These are phyloP conservation scores for Porpolomopsis calyptriformis DNA, from an alignment of 768 basidiomycete species.

Conservation along the genomic window DNA sequence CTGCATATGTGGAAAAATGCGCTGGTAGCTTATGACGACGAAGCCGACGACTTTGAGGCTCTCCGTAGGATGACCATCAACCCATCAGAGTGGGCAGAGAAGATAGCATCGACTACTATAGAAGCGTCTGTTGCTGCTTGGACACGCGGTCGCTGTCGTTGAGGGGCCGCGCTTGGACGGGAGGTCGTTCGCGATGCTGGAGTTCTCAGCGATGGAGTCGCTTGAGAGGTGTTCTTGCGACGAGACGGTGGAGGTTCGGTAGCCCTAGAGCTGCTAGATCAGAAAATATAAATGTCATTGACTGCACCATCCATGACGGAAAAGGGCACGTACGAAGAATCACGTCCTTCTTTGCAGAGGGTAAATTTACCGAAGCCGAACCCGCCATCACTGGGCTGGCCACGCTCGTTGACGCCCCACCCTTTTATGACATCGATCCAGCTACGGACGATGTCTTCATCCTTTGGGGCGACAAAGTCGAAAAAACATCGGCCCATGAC, in stretches of 20 bases:
- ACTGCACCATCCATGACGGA: constrained; percentile 1
- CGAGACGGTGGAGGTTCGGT: constrained; percentile 22
- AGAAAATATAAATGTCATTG: background rate
- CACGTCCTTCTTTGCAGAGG: constrained; percentile 46
- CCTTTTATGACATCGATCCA: constrained; percentile 74
- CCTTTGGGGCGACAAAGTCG: constrained; percentile 58
- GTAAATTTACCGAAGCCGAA: constrained; percentile 73
- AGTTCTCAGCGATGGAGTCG: constrained; percentile 4
- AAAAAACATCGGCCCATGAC: constrained; percentile 61
- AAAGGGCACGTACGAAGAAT: constrained; percentile 40
- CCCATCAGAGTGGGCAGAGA: constrained; percentile 79
- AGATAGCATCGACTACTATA: constrained; percentile 68
- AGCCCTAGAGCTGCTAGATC: constrained; percentile 19
- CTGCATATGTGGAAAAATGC: no score
- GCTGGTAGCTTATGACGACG: no score
- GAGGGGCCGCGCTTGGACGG: constrained; percentile 1
- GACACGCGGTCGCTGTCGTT: constrained; percentile 7
- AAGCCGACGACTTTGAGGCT: no score
- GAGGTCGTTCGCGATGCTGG: background rate
- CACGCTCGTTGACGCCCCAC: constrained; percentile 78
- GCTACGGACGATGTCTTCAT: constrained; percentile 54
- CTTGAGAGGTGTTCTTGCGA: constrained; percentile 16
- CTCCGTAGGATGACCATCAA: constrained; percentile 65
- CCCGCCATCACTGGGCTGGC: constrained; percentile 74
- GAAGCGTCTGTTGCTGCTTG: constrained; percentile 13